phyloP scores from a whole-genome alignment of 2,329 filamentous ascomycete species.

The Alternaria sp. region DNA sequence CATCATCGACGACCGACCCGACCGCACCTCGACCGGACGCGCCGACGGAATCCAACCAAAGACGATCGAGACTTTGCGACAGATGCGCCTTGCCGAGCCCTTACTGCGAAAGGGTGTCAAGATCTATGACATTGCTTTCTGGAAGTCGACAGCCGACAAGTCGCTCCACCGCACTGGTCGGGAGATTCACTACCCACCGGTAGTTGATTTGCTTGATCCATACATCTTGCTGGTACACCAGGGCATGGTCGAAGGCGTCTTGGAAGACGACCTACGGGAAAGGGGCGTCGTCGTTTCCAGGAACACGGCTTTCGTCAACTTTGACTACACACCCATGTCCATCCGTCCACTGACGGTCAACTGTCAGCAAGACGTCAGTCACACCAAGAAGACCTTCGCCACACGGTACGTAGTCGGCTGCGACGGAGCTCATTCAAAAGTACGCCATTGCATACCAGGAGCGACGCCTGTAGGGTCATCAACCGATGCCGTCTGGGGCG shows the following conservation, averaged over 20 bases:
- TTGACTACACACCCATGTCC: conserved; percentile 49
- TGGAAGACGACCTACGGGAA: conserved; percentile 71
- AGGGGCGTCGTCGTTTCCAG: conserved; percentile 68
- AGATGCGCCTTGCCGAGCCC: conserved; percentile 74
- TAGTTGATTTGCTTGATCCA: conserved; percentile 59
- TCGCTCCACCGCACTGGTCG: conserved; percentile 67
- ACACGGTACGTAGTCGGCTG: conserved; percentile 73
- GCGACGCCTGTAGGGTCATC: conserved; percentile 56
- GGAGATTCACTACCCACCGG: conserved; percentile 68
- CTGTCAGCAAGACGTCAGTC: conserved; percentile 48
- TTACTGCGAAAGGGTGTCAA: conserved; percentile 70
- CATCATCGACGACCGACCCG: conserved; percentile 71
- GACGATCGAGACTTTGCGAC: conserved; percentile 76
- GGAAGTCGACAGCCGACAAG: conserved; percentile 50
- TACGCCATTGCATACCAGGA: conserved; percentile 65
- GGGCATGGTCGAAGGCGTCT: conserved; percentile 75
- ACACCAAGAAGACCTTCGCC: conserved; percentile 54
- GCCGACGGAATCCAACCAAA: conserved; percentile 79
- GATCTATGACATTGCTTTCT: conserved; percentile 78
- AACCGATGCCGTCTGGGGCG: conserved; percentile 70
- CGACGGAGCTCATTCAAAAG: conserved; percentile 74
- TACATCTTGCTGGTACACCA: conserved; percentile 68
- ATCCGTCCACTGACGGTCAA: conserved; percentile 50
- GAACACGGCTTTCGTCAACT: conserved; percentile 67
- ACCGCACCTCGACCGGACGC: conserved; percentile 70